Conservation (phyloP, 371 early-diverging fungal species). For the Zychaea mexicana region DNA sequence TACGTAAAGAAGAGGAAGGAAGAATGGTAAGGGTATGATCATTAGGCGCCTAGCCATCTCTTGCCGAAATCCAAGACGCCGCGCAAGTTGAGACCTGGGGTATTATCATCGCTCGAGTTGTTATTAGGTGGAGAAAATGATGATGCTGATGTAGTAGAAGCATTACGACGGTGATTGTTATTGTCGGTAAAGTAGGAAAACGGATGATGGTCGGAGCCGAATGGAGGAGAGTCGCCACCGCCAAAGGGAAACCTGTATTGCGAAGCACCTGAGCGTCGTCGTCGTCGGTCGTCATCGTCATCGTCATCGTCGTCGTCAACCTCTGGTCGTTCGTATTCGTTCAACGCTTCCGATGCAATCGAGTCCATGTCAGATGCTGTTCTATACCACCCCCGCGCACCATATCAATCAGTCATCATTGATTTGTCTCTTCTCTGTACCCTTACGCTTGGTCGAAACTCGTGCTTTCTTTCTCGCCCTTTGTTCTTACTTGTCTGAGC, state of each 20-base stretch:
- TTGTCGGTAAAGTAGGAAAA: conserved; percentile 36
- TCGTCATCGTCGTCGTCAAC: not conserved
- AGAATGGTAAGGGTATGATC: conserved; percentile 3
- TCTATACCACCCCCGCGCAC: not conserved
- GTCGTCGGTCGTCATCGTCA: conserved; percentile 6
- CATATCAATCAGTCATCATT: not conserved
- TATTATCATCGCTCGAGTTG: conserved; percentile 9
- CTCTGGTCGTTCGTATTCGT: conserved; percentile 31
- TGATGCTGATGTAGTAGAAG: conserved; percentile 5
- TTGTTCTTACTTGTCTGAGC: not conserved
- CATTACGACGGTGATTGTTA: not conserved
- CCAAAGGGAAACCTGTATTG: conserved; percentile 18
- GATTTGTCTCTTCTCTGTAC: conserved; percentile 9
- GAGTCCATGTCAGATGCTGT: conserved; percentile 27
- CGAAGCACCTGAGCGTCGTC: conserved; percentile 29
- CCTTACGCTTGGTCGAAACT: not conserved
- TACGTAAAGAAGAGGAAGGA: not conserved
- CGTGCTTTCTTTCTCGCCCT: not conserved
- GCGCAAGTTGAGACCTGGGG: conserved; percentile 19
- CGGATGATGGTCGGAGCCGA: conserved; percentile 42
- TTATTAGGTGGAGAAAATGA: not conserved
- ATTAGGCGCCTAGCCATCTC: conserved; percentile 23
- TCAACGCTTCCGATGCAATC: conserved; percentile 39
- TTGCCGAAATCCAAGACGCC: conserved; percentile 30
- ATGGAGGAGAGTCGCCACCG: conserved; percentile 29